Percentiles rank a stretch among this genome's conserved stretches.
Evolutionary conservation across 1,284 basidiomycete species (phyloP).

Genomic region (Naganishia albida): DNA sequence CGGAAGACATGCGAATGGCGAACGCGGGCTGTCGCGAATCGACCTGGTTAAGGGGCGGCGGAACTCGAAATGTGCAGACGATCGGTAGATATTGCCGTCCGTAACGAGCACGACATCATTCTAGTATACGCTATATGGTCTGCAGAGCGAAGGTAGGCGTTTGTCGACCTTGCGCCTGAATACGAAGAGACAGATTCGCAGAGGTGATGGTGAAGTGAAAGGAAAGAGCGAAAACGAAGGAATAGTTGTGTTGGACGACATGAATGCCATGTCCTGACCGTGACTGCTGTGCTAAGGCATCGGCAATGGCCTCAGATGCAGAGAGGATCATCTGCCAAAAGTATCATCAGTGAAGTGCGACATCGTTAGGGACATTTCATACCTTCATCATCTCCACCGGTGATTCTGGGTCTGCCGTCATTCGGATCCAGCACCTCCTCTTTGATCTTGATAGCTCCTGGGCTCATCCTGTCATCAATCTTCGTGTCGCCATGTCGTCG

Average conservation of each 20-base stretch:
- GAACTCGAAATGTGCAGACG: too few relatives aligned
- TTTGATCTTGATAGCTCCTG: constrained; percentile 11
- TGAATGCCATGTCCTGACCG: neutral
- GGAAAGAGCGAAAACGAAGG: constrained; percentile 2
- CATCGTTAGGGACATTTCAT: neutral
- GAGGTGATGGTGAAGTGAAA: neutral
- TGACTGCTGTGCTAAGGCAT: neutral
- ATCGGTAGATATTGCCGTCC: too few relatives aligned
- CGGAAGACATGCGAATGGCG: too few relatives aligned
- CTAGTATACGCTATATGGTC: too few relatives aligned
- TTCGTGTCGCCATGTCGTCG: neutral
- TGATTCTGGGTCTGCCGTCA: constrained; percentile 7
- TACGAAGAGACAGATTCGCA: neutral
- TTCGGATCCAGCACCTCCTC: constrained; percentile 14
- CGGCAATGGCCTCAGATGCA: constrained; percentile 2
- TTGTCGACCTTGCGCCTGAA: too few relatives aligned
- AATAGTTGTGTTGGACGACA: neutral
- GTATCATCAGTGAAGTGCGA: neutral
- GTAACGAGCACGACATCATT: too few relatives aligned
- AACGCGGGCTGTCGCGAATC: too few relatives aligned
- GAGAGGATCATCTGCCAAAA: neutral
- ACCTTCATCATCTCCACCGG: constrained; percentile 27
- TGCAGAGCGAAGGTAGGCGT: too few relatives aligned
- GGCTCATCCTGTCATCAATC: neutral
- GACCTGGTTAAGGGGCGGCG: too few relatives aligned